These are phyloP conservation scores for Saccharum hybrid DNA, from an alignment of 202 grass and related monocot genomes.

Conservation along the genomic window DNA sequence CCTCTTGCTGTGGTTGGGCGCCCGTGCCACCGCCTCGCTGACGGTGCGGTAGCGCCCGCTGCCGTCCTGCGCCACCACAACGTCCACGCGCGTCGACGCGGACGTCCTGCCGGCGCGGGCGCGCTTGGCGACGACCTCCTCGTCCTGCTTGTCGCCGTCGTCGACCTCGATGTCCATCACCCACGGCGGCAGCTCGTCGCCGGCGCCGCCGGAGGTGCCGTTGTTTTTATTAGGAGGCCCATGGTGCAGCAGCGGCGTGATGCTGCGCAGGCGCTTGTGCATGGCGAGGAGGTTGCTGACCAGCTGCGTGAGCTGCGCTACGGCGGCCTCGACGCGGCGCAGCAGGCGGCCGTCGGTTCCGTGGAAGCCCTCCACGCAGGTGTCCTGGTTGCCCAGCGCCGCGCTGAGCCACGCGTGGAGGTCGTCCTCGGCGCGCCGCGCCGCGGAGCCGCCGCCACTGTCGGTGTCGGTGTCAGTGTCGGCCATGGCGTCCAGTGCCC, in stretches of 20 bases:
- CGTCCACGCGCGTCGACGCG: constrained; percentile 54
- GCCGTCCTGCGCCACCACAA: constrained; percentile 82
- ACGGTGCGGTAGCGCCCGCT: constrained; percentile 76
- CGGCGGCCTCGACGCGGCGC: constrained; percentile 48
- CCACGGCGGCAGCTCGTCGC: constrained; percentile 60
- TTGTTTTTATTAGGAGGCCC: neutral
- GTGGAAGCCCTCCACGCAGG: constrained; percentile 79
- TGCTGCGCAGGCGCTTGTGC: constrained; percentile 64
- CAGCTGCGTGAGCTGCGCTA: constrained; percentile 68
- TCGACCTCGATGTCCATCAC: constrained; percentile 43
- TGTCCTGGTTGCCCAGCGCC: constrained; percentile 77
- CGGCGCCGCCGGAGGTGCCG: constrained; percentile 5
- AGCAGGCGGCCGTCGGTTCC: constrained; percentile 61
- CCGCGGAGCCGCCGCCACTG: neutral
- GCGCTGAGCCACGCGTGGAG: constrained; percentile 87
- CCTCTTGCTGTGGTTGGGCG: constrained; percentile 56
- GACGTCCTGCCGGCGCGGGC: neutral
- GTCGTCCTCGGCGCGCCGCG: constrained; percentile 49
- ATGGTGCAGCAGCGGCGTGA: constrained; percentile 51
- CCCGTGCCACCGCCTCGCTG: constrained; percentile 65
- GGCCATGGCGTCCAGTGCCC: constrained; percentile 72
- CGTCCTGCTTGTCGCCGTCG: constrained; percentile 47
- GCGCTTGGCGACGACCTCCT: constrained; percentile 17
- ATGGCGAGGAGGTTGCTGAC: constrained; percentile 83
- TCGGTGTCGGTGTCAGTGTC: constrained; percentile 21